Conservation (phyloP, 1,139 yeast species). For the Scheffersomyces titani region DNA sequence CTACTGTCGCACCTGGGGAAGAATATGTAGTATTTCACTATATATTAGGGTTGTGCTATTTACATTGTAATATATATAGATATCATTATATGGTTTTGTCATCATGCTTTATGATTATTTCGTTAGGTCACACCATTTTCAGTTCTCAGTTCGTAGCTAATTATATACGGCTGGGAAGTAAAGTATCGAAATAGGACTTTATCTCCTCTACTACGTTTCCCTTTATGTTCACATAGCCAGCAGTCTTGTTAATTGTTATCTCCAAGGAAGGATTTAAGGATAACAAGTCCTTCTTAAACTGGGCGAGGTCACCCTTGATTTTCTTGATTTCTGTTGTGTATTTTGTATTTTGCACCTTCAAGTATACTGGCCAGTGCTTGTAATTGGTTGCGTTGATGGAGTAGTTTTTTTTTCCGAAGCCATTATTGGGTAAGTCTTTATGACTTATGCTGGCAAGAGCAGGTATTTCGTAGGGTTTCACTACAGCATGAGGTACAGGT, state of each 20-base stretch:
- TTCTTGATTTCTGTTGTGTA: constrained; percentile 64
- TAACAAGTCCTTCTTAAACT: constrained; percentile 61
- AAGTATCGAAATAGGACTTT: constrained; percentile 33
- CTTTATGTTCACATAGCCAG: constrained; percentile 51
- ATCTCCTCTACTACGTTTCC: constrained; percentile 56
- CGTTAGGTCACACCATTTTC: background rate
- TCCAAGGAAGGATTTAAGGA: constrained; percentile 45
- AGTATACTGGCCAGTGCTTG: constrained; percentile 72
- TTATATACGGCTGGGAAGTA: constrained; percentile 1
- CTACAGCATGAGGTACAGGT: constrained; percentile 17
- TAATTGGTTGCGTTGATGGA: constrained; percentile 53
- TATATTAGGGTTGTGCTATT: background rate
- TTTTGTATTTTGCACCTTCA: constrained; percentile 55
- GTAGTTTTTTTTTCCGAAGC: constrained; percentile 50
- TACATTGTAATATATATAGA: background rate
- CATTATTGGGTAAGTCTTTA: constrained; percentile 36
- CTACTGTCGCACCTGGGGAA: background rate
- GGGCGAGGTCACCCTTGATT: constrained; percentile 59
- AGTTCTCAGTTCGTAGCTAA: background rate
- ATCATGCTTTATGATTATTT: background rate
- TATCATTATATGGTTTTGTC: no score
- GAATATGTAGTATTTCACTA: background rate
- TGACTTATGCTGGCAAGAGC: constrained; percentile 25
- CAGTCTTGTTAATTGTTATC: constrained; percentile 41
- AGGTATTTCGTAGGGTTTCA: constrained; percentile 29